These are phyloP conservation scores for Tolypocladium endophyticum DNA, from an alignment of 2,329 filamentous ascomycete species.

Conservation along the genomic window DNA sequence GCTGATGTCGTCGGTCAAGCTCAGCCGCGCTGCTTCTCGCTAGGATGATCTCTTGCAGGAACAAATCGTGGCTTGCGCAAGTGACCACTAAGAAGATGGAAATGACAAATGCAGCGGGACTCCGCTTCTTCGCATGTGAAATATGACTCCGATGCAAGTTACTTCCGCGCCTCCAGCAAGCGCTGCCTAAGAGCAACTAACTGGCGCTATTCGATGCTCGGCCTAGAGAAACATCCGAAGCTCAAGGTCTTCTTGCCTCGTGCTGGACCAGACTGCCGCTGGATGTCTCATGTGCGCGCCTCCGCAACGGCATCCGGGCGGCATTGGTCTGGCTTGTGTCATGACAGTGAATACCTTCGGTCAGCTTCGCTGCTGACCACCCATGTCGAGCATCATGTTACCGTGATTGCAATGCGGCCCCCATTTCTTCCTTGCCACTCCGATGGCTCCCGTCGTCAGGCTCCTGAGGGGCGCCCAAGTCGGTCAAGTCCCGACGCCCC, in stretches of 20 bases:
- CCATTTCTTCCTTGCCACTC: not conserved
- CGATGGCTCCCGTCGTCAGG: not conserved
- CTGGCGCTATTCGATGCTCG: not conserved
- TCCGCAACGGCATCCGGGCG: too few species aligned
- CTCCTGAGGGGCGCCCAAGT: not conserved
- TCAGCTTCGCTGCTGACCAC: not conserved
- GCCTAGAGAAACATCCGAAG: not conserved
- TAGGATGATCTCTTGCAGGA: not conserved
- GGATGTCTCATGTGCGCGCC: not conserved
- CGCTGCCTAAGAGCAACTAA: too few species aligned
- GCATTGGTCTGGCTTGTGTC: not conserved
- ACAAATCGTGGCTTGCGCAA: not conserved
- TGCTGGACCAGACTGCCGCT: not conserved
- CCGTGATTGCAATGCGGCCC: not conserved
- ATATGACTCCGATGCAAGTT: not conserved
- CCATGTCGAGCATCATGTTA: not conserved
- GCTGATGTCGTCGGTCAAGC: not conserved
- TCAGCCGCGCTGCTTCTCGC: not conserved
- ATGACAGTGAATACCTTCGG: slow-evolving; percentile 1
- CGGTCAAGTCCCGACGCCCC: not conserved
- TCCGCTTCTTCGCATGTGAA: not conserved
- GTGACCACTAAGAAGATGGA: not conserved
- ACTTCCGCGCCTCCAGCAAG: not conserved
- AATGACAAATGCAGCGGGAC: not conserved
- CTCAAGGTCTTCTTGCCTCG: not conserved